phyloP scores from a whole-genome alignment of 768 basidiomycete species.

The Cystobasidium ongulense region DNA sequence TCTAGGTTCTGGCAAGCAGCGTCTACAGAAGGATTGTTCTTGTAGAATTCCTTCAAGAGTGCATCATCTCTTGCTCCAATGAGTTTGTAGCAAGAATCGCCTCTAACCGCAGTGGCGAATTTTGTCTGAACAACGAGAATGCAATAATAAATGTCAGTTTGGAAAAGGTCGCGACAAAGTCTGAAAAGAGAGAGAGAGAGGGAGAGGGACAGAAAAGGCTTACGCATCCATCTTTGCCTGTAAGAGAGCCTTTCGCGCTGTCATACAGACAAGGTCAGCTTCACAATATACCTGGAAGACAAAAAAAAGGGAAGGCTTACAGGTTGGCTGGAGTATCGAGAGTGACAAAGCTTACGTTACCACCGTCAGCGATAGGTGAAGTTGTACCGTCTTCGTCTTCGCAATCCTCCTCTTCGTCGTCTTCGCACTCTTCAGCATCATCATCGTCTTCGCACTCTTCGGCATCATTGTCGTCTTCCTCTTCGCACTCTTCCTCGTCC shows the following conservation, averaged over 20 bases:
- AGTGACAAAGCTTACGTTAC: neutral
- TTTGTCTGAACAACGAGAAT: slow-evolving; percentile 1
- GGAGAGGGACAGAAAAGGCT: neutral
- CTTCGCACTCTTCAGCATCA: neutral
- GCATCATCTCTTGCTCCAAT: neutral
- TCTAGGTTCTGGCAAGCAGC: slow-evolving; percentile 8
- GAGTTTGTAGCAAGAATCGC: slow-evolving; percentile 16
- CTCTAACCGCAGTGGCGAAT: neutral
- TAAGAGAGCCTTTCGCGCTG: slow-evolving; percentile 16
- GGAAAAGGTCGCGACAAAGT: neutral
- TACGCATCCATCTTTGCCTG: slow-evolving; percentile 15
- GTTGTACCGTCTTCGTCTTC: neutral
- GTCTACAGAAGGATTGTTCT: slow-evolving; percentile 19
- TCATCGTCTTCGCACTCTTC: slow-evolving; percentile 15
- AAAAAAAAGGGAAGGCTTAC: neutral
- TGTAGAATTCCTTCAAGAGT: slow-evolving; percentile 10
- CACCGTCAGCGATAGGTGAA: neutral
- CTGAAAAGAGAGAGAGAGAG: neutral
- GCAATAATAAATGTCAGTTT: neutral
- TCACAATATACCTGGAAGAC: neutral
- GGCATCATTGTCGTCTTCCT: neutral
- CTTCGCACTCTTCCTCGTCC: neutral
- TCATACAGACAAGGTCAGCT: neutral
- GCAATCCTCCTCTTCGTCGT: neutral
- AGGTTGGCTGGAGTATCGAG: slow-evolving; percentile 13